A percentile compares a stretch with the other conserved stretches of the same genome.
Conservation (phyloP, 1,284 basidiomycete species). For the Ceratobasidium sp. region DNA sequence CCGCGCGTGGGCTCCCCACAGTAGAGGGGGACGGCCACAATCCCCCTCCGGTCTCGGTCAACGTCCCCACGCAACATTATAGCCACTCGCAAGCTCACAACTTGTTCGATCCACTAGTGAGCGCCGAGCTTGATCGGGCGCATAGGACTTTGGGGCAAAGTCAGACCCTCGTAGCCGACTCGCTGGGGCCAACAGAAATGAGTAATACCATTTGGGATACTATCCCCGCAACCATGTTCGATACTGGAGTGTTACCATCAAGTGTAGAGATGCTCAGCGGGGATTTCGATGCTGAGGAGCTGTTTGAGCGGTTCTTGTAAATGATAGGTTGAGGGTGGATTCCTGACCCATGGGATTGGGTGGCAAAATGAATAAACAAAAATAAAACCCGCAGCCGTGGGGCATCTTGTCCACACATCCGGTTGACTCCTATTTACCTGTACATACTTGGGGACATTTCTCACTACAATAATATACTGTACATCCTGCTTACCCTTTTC, state of each 20-base stretch:
- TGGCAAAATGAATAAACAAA: neutral
- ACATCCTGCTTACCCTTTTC: neutral
- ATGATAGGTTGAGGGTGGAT: neutral
- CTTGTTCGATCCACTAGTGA: conserved; percentile 28
- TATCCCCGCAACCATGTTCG: conserved; percentile 10
- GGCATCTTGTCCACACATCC: neutral
- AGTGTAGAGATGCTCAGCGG: conserved; percentile 36
- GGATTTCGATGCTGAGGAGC: conserved; percentile 29
- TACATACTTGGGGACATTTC: conserved; percentile 19
- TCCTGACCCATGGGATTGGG: neutral
- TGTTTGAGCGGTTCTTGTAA: conserved; percentile 36
- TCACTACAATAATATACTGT: neutral
- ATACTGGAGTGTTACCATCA: conserved; percentile 32
- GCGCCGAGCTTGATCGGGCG: conserved; percentile 31
- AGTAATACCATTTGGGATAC: conserved; percentile 19
- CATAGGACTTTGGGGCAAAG: conserved; percentile 27
- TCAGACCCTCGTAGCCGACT: conserved; percentile 18
- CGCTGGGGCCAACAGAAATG: conserved; percentile 28
- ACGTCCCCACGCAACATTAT: conserved; percentile 22
- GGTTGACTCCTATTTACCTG: conserved; percentile 1
- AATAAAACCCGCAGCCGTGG: neutral
- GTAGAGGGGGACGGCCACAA: conserved; percentile 27
- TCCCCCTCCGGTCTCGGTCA: conserved; percentile 15
- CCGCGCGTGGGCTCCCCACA: conserved; percentile 6
- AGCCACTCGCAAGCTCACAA: conserved; percentile 12